Base-by-base conservation (phyloP, 139 green algal species). In the Micractinium sp. region DNA sequence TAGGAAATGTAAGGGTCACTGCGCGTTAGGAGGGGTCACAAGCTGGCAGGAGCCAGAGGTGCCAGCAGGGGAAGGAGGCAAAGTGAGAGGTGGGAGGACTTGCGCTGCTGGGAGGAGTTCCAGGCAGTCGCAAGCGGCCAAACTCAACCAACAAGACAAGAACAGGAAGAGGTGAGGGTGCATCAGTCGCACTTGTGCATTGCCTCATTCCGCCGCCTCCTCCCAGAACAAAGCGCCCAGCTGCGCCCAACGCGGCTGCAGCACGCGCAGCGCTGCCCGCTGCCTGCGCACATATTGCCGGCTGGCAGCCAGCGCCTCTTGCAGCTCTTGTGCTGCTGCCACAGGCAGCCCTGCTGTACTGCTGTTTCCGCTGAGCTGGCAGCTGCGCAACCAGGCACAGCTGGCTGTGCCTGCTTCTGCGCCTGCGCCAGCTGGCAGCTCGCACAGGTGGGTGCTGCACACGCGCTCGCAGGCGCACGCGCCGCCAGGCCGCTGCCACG, bases 311-410 rank as follows among this genome's bases (percentile, higher is more conserved):
- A 19, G 3, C 15, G 69, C 84, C 31, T 33, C 22, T 35, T 71
- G 61, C 84, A 81, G 69, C 39, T 87, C 61, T n/a, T n/a, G n/a
- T 22, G n/a, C 41, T 23, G 73, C 84, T 47, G 31, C 29, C 31
- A 13, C 39, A 35, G 16, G 20, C 0, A 36, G 19, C 14, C 53
- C 53, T 85, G 47, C 33, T 35, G 9, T 47, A 29, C 53, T 38
- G 13, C 27, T 31, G 27, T 27, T 23, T 20, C n/a, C 60, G 31
- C 5, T 16, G 31, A 88, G 85, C 27, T 33, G 19, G 71, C 73
- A 82, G 85, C 27, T 53, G 67, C 71, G 71, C 73, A 88, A 29
- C 85, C 85, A 88, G 4, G 71, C 23, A 33, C 85, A 88, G 71
- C n/a, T 53, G 53, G 56, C 53, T 0, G 0, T 47, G 29, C 25